Evolutionary conservation across 768 basidiomycete species (phyloP), one percentile per base, ranked within the genome.

Genomic region (Naganishia vaughanmartiniae): DNA sequence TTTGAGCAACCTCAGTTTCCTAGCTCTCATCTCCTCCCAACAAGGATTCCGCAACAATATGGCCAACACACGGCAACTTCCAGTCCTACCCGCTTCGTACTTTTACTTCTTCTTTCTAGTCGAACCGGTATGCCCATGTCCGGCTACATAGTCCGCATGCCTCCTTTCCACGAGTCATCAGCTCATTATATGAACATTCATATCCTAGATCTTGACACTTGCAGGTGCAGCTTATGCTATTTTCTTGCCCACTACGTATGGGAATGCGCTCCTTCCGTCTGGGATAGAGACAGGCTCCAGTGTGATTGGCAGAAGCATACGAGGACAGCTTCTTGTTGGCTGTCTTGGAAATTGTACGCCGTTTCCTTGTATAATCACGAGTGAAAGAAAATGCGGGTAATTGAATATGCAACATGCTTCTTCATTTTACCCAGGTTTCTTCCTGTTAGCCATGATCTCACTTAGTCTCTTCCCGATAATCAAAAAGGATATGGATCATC

Each of bases 271-370:
- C 14, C 67, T 80, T 4, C 75, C 76, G 1, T 36, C 48, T 26
- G 42, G 57, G 9, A 33, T 74, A 0, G 76, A 79, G 31, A 33
- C 66, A 10, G 66, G 70, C 2, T 73, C 76, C 6, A 53, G 63
- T 4, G 67, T 65, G 10, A 69, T 78, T 34, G 79, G 79, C 1
- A 58, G 65, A 9, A 77, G 76, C 9, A 72, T 72, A 19, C 68
- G 78, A 63, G 79, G 76, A 19, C 73, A 73, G 28, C 74, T 77
- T 51, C 65, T 78, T 10, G 71, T 75, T 24, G 74, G 74, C 14
- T 74, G 72, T 34, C 70, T 81, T 26, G 80, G 80, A 30, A 76
- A 73, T 51, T 79, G 80, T 79, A 55, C 42, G 78, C 73, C n/a
- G 15, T 48, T 21, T 28, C 26, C 46, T 42, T 58, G 36, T 48